Base-by-base conservation (phyloP, 2,329 filamentous ascomycete species). In the Scortechinia acanthostroma region DNA sequence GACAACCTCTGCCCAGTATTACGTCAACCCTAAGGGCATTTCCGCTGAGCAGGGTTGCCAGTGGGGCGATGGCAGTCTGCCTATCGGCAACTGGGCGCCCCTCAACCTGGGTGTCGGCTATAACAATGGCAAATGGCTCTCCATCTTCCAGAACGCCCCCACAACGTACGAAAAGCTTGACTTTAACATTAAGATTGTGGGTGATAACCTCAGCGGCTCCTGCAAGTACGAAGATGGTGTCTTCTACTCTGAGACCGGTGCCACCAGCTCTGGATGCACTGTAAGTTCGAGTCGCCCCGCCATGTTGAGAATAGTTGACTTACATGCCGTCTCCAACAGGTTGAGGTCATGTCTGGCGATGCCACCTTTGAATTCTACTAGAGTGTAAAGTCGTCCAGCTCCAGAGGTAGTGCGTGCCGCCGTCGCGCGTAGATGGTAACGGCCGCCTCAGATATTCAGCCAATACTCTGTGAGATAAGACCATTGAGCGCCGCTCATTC, bases 1-100 rank as follows among this genome's bases (percentile, higher is more conserved):
- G 62, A 55, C 69, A 43, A 97, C 93, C 44, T 91, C 88, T 42
- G 91, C 91, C 40, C 93, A 97, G 69, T 97, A 95, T 77, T 98
- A 98, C 62, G 77, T 97, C 67, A 97, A 97, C 77, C 86, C 86
- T 56, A 75, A 79, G 54, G 90, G 89, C 49, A 71, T 86, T 45
- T 55, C 66, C 16, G 68, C 80, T 47, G 62, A 80, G 52, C 66
- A 91, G 13, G 87, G 79, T 43, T 98, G 93, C 69, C 66, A 76
- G 47, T 97, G 93, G 93, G 62, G 61, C 52, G 73, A 69, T 59
- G n/a, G 55, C 19, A 54, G 52, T 16, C 64, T 69, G 53, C 63
- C 68, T 17, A 70, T 80, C 48, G 82, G 93, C 52, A 96, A 98
- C 78, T 95, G 77, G 76, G 84, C 93, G 42, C 91, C 93, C 22